These are phyloP conservation scores for Hypholoma sublateritium DNA, from an alignment of 768 basidiomycete genomes.

Conservation along the genomic window DNA sequence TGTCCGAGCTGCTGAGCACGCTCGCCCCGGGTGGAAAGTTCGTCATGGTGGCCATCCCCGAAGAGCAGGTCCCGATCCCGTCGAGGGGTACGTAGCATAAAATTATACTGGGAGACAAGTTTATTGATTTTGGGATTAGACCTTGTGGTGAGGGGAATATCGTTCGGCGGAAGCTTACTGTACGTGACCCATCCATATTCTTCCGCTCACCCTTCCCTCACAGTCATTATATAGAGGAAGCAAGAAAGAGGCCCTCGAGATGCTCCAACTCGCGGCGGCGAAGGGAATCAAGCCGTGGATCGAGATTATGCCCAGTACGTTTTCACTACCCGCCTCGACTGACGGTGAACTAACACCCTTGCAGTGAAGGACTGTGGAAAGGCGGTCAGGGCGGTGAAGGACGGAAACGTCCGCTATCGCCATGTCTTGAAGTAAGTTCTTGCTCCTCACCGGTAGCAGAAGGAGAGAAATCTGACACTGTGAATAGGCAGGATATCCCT, in stretches of 20 bases:
- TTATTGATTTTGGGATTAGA: slow-evolving; percentile 13
- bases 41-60: slow-evolving; percentile 58
- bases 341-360: not conserved
- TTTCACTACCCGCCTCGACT: not conserved
- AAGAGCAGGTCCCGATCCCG: slow-evolving; percentile 40
- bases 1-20: slow-evolving; percentile 37
- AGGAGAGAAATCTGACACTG: not conserved
- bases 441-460: not conserved
- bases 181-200: slow-evolving; percentile 8
- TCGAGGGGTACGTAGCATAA: slow-evolving; percentile 21
- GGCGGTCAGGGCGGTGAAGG: slow-evolving; percentile 48
- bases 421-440: slow-evolving; percentile 41
- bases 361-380: slow-evolving; percentile 44
- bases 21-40: slow-evolving; percentile 54
- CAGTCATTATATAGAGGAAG: slow-evolving; percentile 45
- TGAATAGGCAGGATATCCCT: slow-evolving; percentile 16
- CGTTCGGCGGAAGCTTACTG: slow-evolving; percentile 31
- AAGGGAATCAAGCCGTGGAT: slow-evolving; percentile 52
- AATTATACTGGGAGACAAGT: slow-evolving; percentile 20
- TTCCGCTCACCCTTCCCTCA: slow-evolving; percentile 8
- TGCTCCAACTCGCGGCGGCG: slow-evolving; percentile 58
- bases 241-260: slow-evolving; percentile 56
- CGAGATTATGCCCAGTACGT: slow-evolving; percentile 39
- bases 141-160: slow-evolving; percentile 20
- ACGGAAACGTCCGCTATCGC: slow-evolving; percentile 52